Base-by-base conservation (phyloP, 2,329 filamentous ascomycete species). In the Rugonectria rugulosa region DNA sequence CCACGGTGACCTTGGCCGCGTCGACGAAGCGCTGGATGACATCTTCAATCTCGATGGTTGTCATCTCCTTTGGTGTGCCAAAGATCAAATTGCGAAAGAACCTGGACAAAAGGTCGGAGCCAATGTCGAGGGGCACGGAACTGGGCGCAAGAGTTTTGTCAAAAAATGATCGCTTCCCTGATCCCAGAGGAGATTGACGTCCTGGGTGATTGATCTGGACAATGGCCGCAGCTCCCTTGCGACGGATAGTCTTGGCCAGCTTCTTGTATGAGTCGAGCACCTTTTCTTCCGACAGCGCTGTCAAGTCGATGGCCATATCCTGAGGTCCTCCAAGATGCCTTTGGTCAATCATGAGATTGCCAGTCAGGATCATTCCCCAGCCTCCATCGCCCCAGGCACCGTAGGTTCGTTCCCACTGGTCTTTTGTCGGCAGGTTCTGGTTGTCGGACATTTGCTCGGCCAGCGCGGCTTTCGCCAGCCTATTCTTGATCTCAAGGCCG, bases 41-140 rank as follows among this genome's bases (percentile, higher is more conserved):
- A 0, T 75, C 71, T 15, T 80, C 72, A 37, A 88, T 85, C 34
- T 89, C 85, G 0, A 68, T 66, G 1, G 69, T 23, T 0, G 75
- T 81, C 81, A 89, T 84, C 47, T 79, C 85, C 40, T 79, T 77
- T 0, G 86, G 86, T 1, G 77, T 80, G 3, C 83, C 81, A 49
- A 83, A 82, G 0, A 78, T 32, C 21, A 38, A 19, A 12, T 12
- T 38, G 2, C 17, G 17, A 20, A 72, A 27, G 3, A 75, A 17
- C 17, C 59, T 61, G 0, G 75, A 69, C 3, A 81, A 4, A 4
- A 75, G 14, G 0, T 75, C 72, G 0, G 68, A 36, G 0, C 79
- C 79, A 5, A 83, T 64, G 2, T 73, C 61, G 14, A 83, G 45
- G 1, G 73, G 70, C 1, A 82, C 67, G 1, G 80, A 65, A 31